Percentiles rank a stretch among this genome's conserved stretches.
Conservation (phyloP, 1,139 yeast species). For the Diutina ranongensis region DNA sequence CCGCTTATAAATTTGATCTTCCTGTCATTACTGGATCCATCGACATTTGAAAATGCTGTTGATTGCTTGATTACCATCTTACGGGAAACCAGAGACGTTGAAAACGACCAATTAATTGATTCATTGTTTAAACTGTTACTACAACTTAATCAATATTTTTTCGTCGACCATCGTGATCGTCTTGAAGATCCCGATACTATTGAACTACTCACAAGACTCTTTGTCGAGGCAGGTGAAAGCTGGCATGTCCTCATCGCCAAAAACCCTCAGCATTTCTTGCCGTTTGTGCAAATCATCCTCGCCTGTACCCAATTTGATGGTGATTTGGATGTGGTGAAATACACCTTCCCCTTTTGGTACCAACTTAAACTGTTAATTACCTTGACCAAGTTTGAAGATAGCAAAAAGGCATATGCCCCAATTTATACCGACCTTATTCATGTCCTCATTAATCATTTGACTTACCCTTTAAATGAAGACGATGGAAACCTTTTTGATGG, state of each 20-base stretch:
- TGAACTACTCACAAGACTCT: conserved; percentile 63
- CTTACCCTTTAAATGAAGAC: conserved; percentile 49
- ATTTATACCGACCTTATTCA: conserved; percentile 54
- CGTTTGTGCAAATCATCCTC: conserved; percentile 64
- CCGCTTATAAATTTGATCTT: conserved; percentile 59
- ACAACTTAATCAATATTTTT: conserved; percentile 41
- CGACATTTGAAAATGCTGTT: conserved; percentile 74
- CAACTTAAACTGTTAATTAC: conserved; percentile 62
- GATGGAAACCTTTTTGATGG: conserved; percentile 37
- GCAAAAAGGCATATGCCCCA: conserved; percentile 46
- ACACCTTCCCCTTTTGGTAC: conserved; percentile 91
- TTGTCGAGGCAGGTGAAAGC: conserved; percentile 89
- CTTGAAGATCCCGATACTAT: conserved; percentile 60
- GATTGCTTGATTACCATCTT: conserved; percentile 77
- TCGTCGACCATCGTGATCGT: conserved; percentile 16
- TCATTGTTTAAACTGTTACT: conserved; percentile 62
- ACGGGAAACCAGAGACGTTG: conserved; percentile 70
- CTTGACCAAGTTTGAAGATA: conserved; percentile 48
- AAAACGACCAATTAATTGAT: conserved; percentile 47
- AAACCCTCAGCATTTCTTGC: conserved; percentile 57
- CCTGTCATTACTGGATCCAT: conserved; percentile 49
- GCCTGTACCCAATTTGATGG: conserved; percentile 53
- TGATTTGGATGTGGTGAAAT: conserved; percentile 81
- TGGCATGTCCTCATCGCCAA: conserved; percentile 87
- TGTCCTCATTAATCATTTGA: conserved; percentile 59